Evolutionary conservation across 1,139 yeast species (phyloP).

Genomic region (Protomyces pachydermus): DNA sequence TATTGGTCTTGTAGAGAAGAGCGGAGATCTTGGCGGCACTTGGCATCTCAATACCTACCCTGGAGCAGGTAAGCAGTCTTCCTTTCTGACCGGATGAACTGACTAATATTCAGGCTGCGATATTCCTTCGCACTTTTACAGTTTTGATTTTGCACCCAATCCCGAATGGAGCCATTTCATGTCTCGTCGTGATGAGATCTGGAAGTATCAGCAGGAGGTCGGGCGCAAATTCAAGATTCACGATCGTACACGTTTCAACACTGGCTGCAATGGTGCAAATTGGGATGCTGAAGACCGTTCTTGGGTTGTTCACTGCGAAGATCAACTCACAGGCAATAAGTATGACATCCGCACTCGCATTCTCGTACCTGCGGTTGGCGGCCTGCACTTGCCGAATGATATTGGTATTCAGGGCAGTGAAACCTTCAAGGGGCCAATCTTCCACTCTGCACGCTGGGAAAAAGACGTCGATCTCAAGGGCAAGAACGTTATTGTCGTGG

Average conservation of each 20-base stretch:
- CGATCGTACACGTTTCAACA: slow-evolving; percentile 31
- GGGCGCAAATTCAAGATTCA: slow-evolving; percentile 34
- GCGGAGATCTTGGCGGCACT: slow-evolving; percentile 18
- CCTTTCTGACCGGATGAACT: no score
- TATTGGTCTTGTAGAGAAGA: slow-evolving; percentile 14
- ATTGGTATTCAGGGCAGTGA: slow-evolving; percentile 35
- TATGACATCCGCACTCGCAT: slow-evolving; percentile 22
- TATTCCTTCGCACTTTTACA: slow-evolving; percentile 35
- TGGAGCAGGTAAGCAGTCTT: background rate
- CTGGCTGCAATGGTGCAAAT: slow-evolving; percentile 30
- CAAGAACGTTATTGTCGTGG: slow-evolving; percentile 36
- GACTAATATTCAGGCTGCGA: slow-evolving; percentile 6
- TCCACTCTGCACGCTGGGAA: slow-evolving; percentile 37
- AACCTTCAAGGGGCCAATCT: slow-evolving; percentile 35
- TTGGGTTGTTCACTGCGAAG: slow-evolving; percentile 34
- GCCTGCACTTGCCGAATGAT: slow-evolving; percentile 34
- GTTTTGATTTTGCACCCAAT: slow-evolving; percentile 36
- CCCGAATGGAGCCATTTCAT: slow-evolving; percentile 36
- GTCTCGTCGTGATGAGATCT: slow-evolving; percentile 35
- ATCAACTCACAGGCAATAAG: slow-evolving; percentile 27
- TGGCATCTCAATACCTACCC: slow-evolving; percentile 23
- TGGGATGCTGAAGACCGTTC: slow-evolving; percentile 34
- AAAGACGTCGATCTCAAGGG: slow-evolving; percentile 32
- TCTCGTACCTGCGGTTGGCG: slow-evolving; percentile 35
- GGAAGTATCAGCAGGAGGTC: slow-evolving; percentile 33